Evolutionary conservation across 1,139 yeast genomes (phyloP).

Genomic region (Komagataea norvegica): DNA sequence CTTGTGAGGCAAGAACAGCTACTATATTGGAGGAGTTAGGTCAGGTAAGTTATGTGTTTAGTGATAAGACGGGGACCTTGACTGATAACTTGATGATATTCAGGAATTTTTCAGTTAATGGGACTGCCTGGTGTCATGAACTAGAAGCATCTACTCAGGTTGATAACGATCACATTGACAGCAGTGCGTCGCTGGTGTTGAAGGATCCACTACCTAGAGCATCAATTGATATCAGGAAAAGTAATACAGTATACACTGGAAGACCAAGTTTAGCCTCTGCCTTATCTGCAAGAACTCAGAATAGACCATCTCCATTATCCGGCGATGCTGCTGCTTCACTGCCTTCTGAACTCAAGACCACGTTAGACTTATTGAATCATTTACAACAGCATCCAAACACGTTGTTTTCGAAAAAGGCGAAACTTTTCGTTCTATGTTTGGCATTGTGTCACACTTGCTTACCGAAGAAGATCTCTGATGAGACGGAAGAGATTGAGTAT

Average conservation of each 20-base stretch:
- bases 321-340: neutral
- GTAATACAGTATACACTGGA: constrained; percentile 38
- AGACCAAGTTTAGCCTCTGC: constrained; percentile 50
- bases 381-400: constrained; percentile 70
- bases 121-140: constrained; percentile 87
- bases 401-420: constrained; percentile 65
- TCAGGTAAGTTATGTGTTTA: constrained; percentile 89
- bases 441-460: constrained; percentile 89
- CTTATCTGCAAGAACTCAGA: constrained; percentile 11
- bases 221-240: constrained; percentile 37
- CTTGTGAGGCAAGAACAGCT: constrained; percentile 93
- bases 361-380: constrained; percentile 61
- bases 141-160: no score
- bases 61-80: constrained; percentile 96
- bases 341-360: constrained; percentile 38
- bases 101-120: constrained; percentile 78
- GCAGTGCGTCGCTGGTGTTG: no score
- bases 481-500: constrained; percentile 56
- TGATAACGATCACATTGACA: constrained; percentile 8
- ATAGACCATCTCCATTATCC: neutral
- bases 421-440: constrained; percentile 71
- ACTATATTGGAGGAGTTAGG: constrained; percentile 95
- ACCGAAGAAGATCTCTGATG: constrained; percentile 48
- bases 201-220: constrained; percentile 26
- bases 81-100: constrained; percentile 90